phyloP scores from a whole-genome alignment of 1,284 basidiomycete genomes.

The Neolentinus lepideus region DNA sequence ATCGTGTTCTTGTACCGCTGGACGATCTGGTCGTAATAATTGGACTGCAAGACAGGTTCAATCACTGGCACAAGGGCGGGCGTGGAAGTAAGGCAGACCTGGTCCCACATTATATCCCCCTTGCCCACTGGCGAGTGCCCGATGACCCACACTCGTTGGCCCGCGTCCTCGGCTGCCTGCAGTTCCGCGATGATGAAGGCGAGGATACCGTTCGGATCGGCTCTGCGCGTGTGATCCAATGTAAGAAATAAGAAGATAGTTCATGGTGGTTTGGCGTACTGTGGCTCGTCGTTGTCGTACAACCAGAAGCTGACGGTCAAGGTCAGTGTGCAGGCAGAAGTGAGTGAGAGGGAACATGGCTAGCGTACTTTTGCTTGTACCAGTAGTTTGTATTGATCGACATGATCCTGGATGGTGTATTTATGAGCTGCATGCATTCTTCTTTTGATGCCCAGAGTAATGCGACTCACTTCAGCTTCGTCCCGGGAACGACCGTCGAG shows the following conservation, averaged over 20 bases:
- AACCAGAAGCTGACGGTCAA: constrained; percentile 18
- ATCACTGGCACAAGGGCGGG: not conserved
- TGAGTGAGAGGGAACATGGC: not conserved
- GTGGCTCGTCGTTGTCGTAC: constrained; percentile 14
- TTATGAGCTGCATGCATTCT: not conserved
- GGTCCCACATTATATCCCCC: constrained; percentile 24
- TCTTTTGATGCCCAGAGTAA: not conserved
- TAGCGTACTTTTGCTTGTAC: constrained; percentile 9
- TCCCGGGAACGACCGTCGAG: constrained; percentile 5
- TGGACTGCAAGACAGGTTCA: constrained; percentile 27
- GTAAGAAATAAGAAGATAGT: not conserved
- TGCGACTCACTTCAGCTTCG: constrained; percentile 5
- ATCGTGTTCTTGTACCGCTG: constrained; percentile 52
- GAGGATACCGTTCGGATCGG: constrained; percentile 36
- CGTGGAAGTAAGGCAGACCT: constrained; percentile 22
- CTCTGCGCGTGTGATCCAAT: constrained; percentile 15
- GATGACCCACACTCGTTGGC: constrained; percentile 46
- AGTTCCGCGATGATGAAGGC: constrained; percentile 39
- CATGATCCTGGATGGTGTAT: constrained; percentile 12
- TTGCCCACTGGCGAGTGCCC: constrained; percentile 46
- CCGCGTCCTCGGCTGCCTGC: constrained; percentile 44
- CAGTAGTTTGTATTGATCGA: constrained; percentile 22
- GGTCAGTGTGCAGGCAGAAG: not conserved
- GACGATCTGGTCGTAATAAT: constrained; percentile 51
- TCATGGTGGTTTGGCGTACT: constrained; percentile 1